phyloP scores from a whole-genome alignment of 805 yeast species.

The Cyberlindnera petersonii region DNA sequence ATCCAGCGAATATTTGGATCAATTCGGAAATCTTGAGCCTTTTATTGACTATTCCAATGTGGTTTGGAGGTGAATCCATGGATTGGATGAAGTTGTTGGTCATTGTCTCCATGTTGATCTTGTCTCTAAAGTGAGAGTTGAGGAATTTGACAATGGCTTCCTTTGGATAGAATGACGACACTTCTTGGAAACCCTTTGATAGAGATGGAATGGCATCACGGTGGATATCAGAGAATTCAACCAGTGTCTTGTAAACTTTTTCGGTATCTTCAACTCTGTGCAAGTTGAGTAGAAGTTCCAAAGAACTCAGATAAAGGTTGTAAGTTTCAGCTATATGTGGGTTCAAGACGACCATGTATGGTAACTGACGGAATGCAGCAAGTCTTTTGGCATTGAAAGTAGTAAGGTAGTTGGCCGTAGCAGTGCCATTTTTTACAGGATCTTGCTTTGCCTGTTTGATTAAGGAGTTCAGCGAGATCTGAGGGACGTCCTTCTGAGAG shows the following conservation, averaged over 20 bases:
- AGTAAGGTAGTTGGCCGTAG: conserved; percentile 53
- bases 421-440: conserved; percentile 36
- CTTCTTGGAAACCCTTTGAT: conserved; percentile 79
- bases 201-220: conserved; percentile 78
- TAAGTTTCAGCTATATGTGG: conserved; percentile 82
- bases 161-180: conserved; percentile 41
- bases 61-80: conserved; percentile 44
- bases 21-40: conserved; percentile 60
- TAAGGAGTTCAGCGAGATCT: conserved; percentile 48
- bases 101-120: conserved; percentile 81
- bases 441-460: conserved; percentile 38
- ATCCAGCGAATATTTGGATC: conserved; percentile 59
- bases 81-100: conserved; percentile 81
- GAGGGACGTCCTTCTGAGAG: conserved; percentile 49
- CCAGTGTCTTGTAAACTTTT: conserved; percentile 48
- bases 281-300: conserved; percentile 45
- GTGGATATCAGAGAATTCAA: conserved; percentile 66
- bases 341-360: conserved; percentile 80
- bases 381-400: conserved; percentile 68
- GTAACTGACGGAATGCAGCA: conserved; percentile 65
- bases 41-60: conserved; percentile 64
- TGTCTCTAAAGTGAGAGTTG: conserved; percentile 72
- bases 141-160: conserved; percentile 57
- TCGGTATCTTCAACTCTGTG: conserved; percentile 40
- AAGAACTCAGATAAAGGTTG: conserved; percentile 65